Base-by-base conservation (phyloP, 2,329 filamentous ascomycete species). In the Talaromyces sp. region DNA sequence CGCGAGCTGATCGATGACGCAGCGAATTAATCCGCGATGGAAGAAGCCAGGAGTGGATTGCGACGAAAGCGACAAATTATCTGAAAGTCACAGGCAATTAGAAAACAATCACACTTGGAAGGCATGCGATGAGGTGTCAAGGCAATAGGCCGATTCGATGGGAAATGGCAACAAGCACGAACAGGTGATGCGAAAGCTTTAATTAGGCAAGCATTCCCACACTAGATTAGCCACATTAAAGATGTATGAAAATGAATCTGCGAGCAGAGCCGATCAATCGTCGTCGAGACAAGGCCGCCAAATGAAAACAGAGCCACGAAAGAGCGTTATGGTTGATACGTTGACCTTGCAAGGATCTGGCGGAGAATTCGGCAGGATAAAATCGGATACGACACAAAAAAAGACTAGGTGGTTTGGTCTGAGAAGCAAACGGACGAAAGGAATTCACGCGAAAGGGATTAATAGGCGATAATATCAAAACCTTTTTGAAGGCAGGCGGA, bases 401-500 rank as follows among this genome's bases (percentile, higher is more conserved):
- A 31, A 50, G 24, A 26, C 26, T 5, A 49, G 35, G 38, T 13
- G 26, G 38, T 19, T 27, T 21, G 50, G 38, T 24, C 50, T 38
- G 60, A 51, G 41, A 43, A 54, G 29, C 4, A 38, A 24, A 46
- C 52, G 56, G 56, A 50, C 43, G 51, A 62, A 58, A 21, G 21
- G 46, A 59, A 41, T 57, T 52, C 38, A 49, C 58, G 53, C 43
- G 51, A 6, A 38, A 58, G 49, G 46, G 58, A 62, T 59, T 59
- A 62, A 62, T 62, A 60, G 29, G 43, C 19, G 59, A 41, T 61
- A 60, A 54, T 62, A 62, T 60, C 54, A 62, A 62, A 60, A 27
- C 56, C 58, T 58, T 41, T 41, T 26, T 29, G 52, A 51, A 49
- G 35, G 60, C 56, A 29, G 46, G 43, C 31, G 53, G 27, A 49